A percentile compares a stretch with the other conserved stretches of the same genome.
Conservation (phyloP, 139 green algal species). For the Chlorella vulgaris region DNA sequence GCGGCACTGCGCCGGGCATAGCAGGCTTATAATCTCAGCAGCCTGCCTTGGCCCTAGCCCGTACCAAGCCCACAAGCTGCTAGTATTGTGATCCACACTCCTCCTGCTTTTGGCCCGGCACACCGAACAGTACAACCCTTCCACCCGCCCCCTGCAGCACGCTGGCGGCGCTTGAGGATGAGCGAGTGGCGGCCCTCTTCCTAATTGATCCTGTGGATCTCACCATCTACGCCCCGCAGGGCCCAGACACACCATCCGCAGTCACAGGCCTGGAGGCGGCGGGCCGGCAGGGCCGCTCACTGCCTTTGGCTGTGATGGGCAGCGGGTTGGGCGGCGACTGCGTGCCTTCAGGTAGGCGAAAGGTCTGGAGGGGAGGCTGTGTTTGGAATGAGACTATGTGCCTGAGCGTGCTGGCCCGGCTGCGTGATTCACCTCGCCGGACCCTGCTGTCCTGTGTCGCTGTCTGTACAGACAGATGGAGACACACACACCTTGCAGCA, state of each 20-base stretch:
- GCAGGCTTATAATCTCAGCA: too few relatives aligned
- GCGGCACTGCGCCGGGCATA: too few relatives aligned
- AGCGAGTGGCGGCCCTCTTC: constrained; percentile 70
- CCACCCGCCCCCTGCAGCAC: too few relatives aligned
- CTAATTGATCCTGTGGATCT: constrained; percentile 92
- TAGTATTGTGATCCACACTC: too few relatives aligned
- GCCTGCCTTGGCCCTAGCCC: too few relatives aligned
- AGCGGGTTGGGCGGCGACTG: constrained; percentile 70
- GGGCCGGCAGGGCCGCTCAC: constrained; percentile 1
- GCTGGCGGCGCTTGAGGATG: constrained; percentile 71
- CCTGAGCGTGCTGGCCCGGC: neutral
- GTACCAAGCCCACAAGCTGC: too few relatives aligned
- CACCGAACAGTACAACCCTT: too few relatives aligned
- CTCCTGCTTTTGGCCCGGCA: too few relatives aligned
- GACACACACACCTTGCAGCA: neutral
- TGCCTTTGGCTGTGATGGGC: constrained; percentile 74
- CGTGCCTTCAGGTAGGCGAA: constrained; percentile 50
- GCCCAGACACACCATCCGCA: constrained; percentile 70
- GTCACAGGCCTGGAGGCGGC: constrained; percentile 48
- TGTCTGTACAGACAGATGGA: too few relatives aligned
- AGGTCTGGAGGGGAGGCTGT: neutral
- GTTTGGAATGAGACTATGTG: neutral
- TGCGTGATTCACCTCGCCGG: too few relatives aligned
- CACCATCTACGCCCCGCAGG: constrained; percentile 56
- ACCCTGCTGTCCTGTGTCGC: too few relatives aligned